A percentile compares a stretch with the other conserved stretches of the same genome.
These are phyloP conservation scores for Wickerhamiella lipophila DNA, from an alignment of 805 yeast genomes.

Conservation along the genomic window DNA sequence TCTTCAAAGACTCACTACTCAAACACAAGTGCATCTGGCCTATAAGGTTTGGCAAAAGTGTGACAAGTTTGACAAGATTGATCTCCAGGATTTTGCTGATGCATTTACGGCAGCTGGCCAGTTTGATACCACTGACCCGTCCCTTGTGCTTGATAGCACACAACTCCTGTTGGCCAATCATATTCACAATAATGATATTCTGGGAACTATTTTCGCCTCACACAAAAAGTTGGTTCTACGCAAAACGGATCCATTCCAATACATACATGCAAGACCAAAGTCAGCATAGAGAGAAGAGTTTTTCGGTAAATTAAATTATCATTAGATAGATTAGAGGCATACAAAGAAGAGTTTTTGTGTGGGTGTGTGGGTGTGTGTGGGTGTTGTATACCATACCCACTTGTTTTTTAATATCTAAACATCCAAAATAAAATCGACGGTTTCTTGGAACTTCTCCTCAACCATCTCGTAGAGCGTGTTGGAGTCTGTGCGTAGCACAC, in stretches of 20 bases:
- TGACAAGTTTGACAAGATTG: slow-evolving; percentile 15
- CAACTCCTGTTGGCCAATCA: slow-evolving; percentile 18
- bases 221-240: slow-evolving; percentile 18
- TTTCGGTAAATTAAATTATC: too few species aligned
- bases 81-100: slow-evolving; percentile 9
- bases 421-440: slow-evolving; percentile 53
- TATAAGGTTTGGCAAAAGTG: slow-evolving; percentile 15
- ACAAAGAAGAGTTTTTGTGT: too few species aligned
- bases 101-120: slow-evolving; percentile 3
- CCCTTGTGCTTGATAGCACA: slow-evolving; percentile 10
- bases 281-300: too few species aligned
- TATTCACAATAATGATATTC: slow-evolving; percentile 17
- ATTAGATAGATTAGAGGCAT: too few species aligned
- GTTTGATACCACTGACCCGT: not conserved
- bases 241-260: slow-evolving; percentile 19
- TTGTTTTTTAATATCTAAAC: too few species aligned
- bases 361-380: too few species aligned
- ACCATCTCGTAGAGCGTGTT: slow-evolving; percentile 68
- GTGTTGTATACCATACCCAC: too few species aligned
- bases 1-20: slow-evolving; percentile 12
- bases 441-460: slow-evolving; percentile 73
- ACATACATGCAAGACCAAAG: slow-evolving; percentile 2
- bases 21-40: slow-evolving; percentile 15
- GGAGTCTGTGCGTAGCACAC: slow-evolving; percentile 60
- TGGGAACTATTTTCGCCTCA: slow-evolving; percentile 20